Evolutionary conservation across 768 basidiomycete species (phyloP), one percentile per base, ranked within the genome.

Genomic region (Suillus hirtellus): DNA sequence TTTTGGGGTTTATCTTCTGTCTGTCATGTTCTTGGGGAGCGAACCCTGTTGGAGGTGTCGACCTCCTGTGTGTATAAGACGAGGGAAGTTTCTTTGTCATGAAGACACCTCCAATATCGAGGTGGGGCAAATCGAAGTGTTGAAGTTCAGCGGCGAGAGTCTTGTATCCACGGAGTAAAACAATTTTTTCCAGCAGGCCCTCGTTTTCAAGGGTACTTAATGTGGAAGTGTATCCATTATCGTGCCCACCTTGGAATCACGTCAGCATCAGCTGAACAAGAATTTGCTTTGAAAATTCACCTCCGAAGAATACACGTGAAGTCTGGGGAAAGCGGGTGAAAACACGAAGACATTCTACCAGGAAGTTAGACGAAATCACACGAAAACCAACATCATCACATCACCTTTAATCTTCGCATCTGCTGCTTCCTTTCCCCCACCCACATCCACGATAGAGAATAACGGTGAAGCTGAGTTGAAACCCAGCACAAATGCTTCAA

Each of bases 281-380:
- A 40, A 37, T 1, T 12, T 10, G 19, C 46, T 1, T 21, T 9
- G 24, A 10, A n/a, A 17, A 27, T 24, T 61, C 60, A 70, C 78
- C 76, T 56, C 77, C 80, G 49, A 81, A 79, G 71, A 79, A 79
- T 15, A 81, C 74, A 58, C 71, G 73, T 2, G 70, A 66, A 11
- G 73, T 78, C 62, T 80, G 80, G 4, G 79, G 78, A 66, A 72
- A 68, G 55, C 81, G 83, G 52, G 86, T 84, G 68, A 86, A 86
- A 64, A 86, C 84, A 67, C 86, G 83, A 38, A 90, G 79, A 67
- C 82, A 82, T 65, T 82, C 75, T 73, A 38, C 46, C 49, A 19
- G 42, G 47, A 49, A 37, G 64, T 65, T 19, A 64, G 62, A 46
- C 19, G 15, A 8, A 12, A 38, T 53, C 49, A 37, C 10, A 44